Base-by-base conservation (phyloP, 805 yeast genomes). In the Barnettozyma siamensis region DNA sequence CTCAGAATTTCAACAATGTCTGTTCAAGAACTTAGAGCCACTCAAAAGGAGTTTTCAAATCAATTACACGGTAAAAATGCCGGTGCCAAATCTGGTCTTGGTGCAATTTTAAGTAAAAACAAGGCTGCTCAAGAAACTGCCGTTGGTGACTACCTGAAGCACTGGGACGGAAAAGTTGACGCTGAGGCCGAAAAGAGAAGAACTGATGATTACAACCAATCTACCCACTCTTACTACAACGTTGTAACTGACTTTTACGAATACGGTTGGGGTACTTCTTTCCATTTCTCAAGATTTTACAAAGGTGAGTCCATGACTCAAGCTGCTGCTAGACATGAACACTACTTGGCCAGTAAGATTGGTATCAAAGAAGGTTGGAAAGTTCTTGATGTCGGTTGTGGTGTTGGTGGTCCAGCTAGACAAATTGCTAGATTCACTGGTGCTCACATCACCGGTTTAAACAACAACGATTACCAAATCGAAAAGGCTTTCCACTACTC, bases 321-420 rank as follows among this genome's bases (percentile, higher is more conserved):
- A 66, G 95, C 97, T 33, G 80, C 87, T 51, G 98, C 98, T 30
- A 82, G 95, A 72, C 99, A 91, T 65, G 99, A 91, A 71, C 98
- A 93, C 68, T 93, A 76, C 66, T 71, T 91, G 53, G 99, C 99
- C 32, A 69, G 73, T 64, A 82, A 85, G 70, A 88, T 89, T 76
- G 84, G 84, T 47, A 72, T 91, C 56, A 65, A 72, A 54, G 84
- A 80, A 54, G 76, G 79, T 54, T 85, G 84, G 87, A 80, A 81
- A 59, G 99, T 91, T 15, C 75, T 91, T 54, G 99, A 91, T 62
- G 99, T 91, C 43, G 99, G 99, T 36, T 93, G 99, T 72, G 99
- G 99, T 74, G 96, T 91, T 56, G 99, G 99, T 62, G 99, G 99
- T 33, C 99, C 99, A 57, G 97, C 96, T 18, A 83, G 97, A 66